Evolutionary conservation across 176 grass and related monocot species (phyloP), one percentile per base, ranked within the genome.

Genomic region (Cenchrus americanus): DNA sequence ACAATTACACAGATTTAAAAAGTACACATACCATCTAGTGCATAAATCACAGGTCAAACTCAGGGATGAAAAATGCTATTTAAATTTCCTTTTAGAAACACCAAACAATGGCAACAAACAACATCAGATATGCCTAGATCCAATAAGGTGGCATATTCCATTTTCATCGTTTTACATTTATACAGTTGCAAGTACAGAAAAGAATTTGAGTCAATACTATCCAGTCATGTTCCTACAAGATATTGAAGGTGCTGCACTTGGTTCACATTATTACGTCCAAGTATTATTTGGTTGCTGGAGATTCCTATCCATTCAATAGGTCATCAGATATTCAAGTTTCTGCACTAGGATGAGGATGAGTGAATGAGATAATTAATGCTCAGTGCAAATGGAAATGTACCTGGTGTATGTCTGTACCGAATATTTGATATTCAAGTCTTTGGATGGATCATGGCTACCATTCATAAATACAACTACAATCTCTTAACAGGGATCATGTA

Each of bases 301-400:
- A 40, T 69, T 51, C 10, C 18, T 7, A 69, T 69, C 64, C 44
- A 37, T 74, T 74, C 24, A 83, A 82, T 61, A 71, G 30, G 18
- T 0, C 47, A 52, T 63, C 3, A 10, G 19, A 63, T 73, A 64
- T 23, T 83, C 34, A 40, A 40, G 43, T 23, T 64, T 48, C 47
- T 10, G 26, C 21, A 65, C 14, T 54, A 43, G 13, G 30, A 43
- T 75, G 46, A 71, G 22, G 30, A 54, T 75, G 46, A 71, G 22
- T 49, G 12, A 49, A 15, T 71, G 58, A 53, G 48, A 74, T 83
- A 34, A 51, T 63, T 74, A 79, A 62, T 85, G 42, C 43, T 41
- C 27, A 51, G 37, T 15, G 4, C 13, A 37, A 66, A 62, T 4
- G 18, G 8, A 19, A 67, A 55, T 11, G 40, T 17, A 23, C 54